A percentile compares a stretch with the other conserved stretches of the same genome.
Conservation (phyloP, 805 yeast species). For the Blastobotrys attinorum region DNA sequence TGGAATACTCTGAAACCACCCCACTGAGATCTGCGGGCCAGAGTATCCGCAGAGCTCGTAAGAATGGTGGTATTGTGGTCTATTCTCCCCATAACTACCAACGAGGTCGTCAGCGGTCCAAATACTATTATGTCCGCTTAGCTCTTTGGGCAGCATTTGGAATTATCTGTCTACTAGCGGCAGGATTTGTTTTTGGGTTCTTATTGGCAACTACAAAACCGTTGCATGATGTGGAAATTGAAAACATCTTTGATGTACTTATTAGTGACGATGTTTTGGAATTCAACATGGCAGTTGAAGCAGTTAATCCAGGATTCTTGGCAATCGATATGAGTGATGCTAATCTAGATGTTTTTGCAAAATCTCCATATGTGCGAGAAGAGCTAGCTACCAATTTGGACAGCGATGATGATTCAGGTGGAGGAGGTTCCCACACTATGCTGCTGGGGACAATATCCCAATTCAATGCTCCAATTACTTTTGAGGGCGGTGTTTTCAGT, state of each 20-base stretch:
- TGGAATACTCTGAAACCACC: conserved; percentile 27
- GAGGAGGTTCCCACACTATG: conserved; percentile 46
- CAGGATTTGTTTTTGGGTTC: conserved; percentile 80
- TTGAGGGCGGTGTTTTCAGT: conserved; percentile 71
- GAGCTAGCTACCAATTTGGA: conserved; percentile 9
- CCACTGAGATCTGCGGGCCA: conserved; percentile 22
- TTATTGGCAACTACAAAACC: conserved; percentile 82
- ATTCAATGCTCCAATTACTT: conserved; percentile 65
- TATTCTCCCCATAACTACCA: conserved; percentile 45
- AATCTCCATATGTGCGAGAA: conserved; percentile 19
- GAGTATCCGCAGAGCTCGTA: conserved; percentile 17
- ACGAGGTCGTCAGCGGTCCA: conserved; percentile 11
- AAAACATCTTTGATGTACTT: conserved; percentile 58
- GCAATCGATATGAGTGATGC: conserved; percentile 54
- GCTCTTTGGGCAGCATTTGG: conserved; percentile 27
- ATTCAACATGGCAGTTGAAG: conserved; percentile 69
- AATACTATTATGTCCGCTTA: conserved; percentile 22
- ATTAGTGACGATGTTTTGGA: conserved; percentile 79
- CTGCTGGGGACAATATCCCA: conserved; percentile 59
- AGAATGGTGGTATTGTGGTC: conserved; percentile 16
- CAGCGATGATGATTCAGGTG: conserved; percentile 18
- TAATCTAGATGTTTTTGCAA: conserved; percentile 75
- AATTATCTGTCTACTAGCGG: conserved; percentile 22
- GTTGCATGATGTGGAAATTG: conserved; percentile 54
- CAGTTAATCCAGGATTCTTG: conserved; percentile 82